Percentiles rank a stretch among this genome's conserved stretches.
phyloP scores from a whole-genome alignment of 768 basidiomycete species.

The Mycena crocata region DNA sequence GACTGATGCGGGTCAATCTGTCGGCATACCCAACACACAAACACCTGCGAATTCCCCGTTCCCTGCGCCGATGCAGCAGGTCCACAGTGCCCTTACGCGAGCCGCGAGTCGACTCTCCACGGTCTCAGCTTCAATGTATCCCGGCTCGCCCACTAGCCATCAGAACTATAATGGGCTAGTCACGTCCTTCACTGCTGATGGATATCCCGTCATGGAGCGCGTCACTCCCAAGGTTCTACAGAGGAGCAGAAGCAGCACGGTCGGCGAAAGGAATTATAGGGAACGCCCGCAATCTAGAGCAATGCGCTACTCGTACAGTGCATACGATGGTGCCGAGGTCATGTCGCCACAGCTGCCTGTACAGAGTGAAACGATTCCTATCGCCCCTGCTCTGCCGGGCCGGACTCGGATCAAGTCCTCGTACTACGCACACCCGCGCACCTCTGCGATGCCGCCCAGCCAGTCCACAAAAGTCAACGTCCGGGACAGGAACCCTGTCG shows the following conservation, averaged over 20 bases:
- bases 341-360: slow-evolving; percentile 52
- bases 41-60: slow-evolving; percentile 39
- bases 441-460: slow-evolving; percentile 57
- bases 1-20: slow-evolving; percentile 38
- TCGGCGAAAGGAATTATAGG: slow-evolving; percentile 32
- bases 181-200: slow-evolving; percentile 54
- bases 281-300: slow-evolving; percentile 34
- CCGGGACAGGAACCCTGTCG: slow-evolving; percentile 46
- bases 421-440: slow-evolving; percentile 70
- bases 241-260: slow-evolving; percentile 33
- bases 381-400: slow-evolving; percentile 48
- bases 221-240: slow-evolving; percentile 41
- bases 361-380: slow-evolving; percentile 41
- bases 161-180: slow-evolving; percentile 35
- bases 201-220: slow-evolving; percentile 51
- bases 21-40: slow-evolving; percentile 32
- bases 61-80: slow-evolving; percentile 51
- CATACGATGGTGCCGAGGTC: slow-evolving; percentile 68
- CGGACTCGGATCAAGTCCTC: slow-evolving; percentile 78
- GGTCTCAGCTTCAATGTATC: slow-evolving; percentile 62
- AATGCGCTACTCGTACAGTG: slow-evolving; percentile 49
- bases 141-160: slow-evolving; percentile 50
- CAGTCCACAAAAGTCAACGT: slow-evolving; percentile 37
- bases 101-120: slow-evolving; percentile 52
- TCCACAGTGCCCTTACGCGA: slow-evolving; percentile 53